Evolutionary conservation across 129 eudicot species (phyloP).

Genomic region (Lactuca saligna): DNA sequence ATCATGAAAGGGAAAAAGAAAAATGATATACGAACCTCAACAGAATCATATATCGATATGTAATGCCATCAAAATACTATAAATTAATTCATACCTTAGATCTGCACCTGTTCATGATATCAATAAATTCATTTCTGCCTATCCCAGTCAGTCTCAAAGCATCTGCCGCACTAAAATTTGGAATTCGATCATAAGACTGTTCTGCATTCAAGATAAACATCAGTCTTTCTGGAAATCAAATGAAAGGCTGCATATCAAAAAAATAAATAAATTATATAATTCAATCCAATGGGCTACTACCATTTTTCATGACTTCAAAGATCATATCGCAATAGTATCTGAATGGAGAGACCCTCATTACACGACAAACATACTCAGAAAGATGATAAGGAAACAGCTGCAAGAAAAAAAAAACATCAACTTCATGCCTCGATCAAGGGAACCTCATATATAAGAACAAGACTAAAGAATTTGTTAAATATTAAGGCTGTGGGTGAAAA

Average conservation of each 20-base stretch:
- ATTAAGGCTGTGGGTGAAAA: not conserved
- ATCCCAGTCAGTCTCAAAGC: conserved; percentile 93
- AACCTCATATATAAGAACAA: not conserved
- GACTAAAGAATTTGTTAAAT: not conserved
- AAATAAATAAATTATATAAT: not conserved
- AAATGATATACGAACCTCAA: conserved; percentile 2
- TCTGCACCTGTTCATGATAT: conserved; percentile 98
- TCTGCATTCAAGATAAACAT: conserved; percentile 58
- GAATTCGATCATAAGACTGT: conserved; percentile 98
- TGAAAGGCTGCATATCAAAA: conserved; percentile 5
- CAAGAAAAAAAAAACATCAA: conserved; percentile 38
- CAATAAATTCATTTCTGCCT: conserved; percentile 98
- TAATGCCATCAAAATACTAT: conserved; percentile 1
- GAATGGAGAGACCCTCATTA: conserved; percentile 93
- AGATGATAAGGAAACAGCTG: conserved; percentile 99
- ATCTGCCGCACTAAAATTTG: conserved; percentile 99
- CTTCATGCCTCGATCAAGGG: conserved; percentile 15
- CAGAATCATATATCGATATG: not conserved
- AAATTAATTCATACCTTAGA: conserved; percentile 65
- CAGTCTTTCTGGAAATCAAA: conserved; percentile 19
- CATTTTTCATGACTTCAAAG: conserved; percentile 98
- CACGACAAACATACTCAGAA: conserved; percentile 95
- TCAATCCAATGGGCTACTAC: conserved; percentile 41
- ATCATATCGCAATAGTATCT: conserved; percentile 95
- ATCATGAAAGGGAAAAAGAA: not conserved